A percentile compares a stretch with the other conserved stretches of the same genome.
These are phyloP conservation scores for Penicillium psychrofluorescens DNA, from an alignment of 495 filamentous ascomycete species.

Conservation along the genomic window DNA sequence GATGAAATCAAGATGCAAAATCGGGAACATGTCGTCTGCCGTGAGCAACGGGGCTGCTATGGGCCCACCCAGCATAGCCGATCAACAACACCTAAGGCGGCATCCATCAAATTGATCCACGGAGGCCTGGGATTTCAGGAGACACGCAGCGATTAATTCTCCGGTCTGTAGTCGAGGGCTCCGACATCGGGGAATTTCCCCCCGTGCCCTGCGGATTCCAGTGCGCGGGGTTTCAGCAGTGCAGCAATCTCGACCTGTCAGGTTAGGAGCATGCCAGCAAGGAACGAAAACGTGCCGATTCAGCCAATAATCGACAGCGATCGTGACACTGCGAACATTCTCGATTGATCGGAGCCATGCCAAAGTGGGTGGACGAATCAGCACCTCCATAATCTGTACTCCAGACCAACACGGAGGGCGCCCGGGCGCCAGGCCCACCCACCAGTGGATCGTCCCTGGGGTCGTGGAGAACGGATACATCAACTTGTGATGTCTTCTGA, in stretches of 20 bases:
- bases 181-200: too few relatives aligned
- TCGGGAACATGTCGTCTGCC: too few relatives aligned
- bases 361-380: conserved; percentile 4
- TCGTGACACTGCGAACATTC: background rate
- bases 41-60: too few relatives aligned
- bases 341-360: conserved; percentile 1
- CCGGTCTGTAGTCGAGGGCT: conserved; percentile 1
- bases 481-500: conserved; percentile 7
- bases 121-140: conserved; percentile 3
- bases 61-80: background rate
- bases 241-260: too few relatives aligned
- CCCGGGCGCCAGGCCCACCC: conserved; percentile 7
- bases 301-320: conserved; percentile 10
- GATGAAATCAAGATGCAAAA: too few relatives aligned
- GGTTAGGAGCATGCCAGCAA: background rate
- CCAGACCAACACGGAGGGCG: conserved; percentile 3
- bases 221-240: too few relatives aligned
- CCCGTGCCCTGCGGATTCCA: too few relatives aligned
- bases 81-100: conserved; percentile 12
- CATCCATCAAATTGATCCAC: conserved; percentile 24
- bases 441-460: conserved; percentile 7
- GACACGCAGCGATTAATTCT: conserved; percentile 9
- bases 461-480: conserved; percentile 15
- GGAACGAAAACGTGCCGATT: background rate
- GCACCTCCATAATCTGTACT: background rate